Percentiles rank a stretch among this genome's conserved stretches.
Evolutionary conservation across 139 green algal species (phyloP).

Genomic region (Coelastrella sp.): DNA sequence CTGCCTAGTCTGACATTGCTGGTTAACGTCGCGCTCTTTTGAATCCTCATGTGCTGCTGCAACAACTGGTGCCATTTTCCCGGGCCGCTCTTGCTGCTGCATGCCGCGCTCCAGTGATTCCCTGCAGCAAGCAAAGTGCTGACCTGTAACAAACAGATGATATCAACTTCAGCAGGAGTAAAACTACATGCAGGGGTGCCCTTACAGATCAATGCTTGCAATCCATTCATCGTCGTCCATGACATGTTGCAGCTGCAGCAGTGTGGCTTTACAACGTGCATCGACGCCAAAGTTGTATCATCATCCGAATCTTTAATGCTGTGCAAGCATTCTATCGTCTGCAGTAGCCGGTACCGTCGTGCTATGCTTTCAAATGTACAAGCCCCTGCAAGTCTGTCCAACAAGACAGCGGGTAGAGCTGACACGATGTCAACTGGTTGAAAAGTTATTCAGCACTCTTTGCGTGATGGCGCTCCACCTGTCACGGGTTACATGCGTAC

Average conservation of each 20-base stretch:
- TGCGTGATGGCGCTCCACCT: too few relatives aligned
- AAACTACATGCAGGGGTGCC: too few relatives aligned
- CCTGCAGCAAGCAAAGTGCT: background rate
- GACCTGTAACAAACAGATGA: background rate
- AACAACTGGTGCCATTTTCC: background rate
- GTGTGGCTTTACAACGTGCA: too few relatives aligned
- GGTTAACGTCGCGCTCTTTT: background rate
- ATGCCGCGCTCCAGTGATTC: background rate
- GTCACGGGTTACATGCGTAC: background rate
- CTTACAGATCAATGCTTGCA: background rate
- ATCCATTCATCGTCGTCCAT: background rate
- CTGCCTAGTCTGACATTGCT: background rate
- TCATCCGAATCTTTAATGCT: too few relatives aligned
- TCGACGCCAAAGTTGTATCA: too few relatives aligned
- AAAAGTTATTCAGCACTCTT: too few relatives aligned
- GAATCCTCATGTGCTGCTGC: background rate
- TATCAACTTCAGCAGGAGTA: too few relatives aligned
- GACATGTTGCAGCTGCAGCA: background rate
- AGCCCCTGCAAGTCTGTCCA: background rate
- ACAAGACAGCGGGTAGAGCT: too few relatives aligned
- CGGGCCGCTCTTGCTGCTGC: background rate
- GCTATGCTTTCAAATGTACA: background rate
- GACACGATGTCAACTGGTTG: too few relatives aligned
- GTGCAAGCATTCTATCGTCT: too few relatives aligned
- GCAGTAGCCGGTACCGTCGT: too few relatives aligned